Evolutionary conservation across 305 asterid species (phyloP), one percentile per base, ranked within the genome.

Genomic region (Fraxinus angustifolia): DNA sequence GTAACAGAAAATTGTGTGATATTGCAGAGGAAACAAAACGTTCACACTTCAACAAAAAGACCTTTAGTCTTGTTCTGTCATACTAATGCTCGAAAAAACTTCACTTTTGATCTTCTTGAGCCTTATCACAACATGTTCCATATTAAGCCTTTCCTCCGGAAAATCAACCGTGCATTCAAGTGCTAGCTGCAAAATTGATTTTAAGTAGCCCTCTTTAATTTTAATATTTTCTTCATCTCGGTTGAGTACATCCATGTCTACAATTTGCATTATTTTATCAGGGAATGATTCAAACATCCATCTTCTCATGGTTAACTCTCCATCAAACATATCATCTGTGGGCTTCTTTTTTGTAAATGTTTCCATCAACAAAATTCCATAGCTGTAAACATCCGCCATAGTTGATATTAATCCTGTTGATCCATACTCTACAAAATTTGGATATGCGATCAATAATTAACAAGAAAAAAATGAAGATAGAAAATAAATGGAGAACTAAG

Each of bases 331-430:
- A 16, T 82, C 83, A 75, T 82, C 83, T 0, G 82, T 82, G 2
- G 87, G 89, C 70, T 76, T 82, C 80, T 56, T 82, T 48, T 60
- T 82, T 11, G 82, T 60, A 73, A 84, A 80, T 8, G 76, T 75
- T 78, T 86, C 87, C 38, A 84, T 74, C 78, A 86, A 73, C 84
- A 82, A 6, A 35, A 86, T 78, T 3, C 84, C 87, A 6, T 76
- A 86, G 11, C 87, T 86, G 4, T 87, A 84, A 53, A 82, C 89
- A 80, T 87, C 89, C 28, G 81, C 77, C 10, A 75, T 74, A 0
- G 80, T 71, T 3, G 86, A 84, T 17, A 84, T 87, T 3, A 56
- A 77, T 10, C 89, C 80, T 36, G 83, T 79, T 33, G 6, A 84
- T 42, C 89, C 87, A 56, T 87, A 84, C 38, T 87, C 89, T 86